Evolutionary conservation across 345 rosid species (phyloP), one percentile per base, ranked within the genome.

Genomic region (Schrenkiella parvula): DNA sequence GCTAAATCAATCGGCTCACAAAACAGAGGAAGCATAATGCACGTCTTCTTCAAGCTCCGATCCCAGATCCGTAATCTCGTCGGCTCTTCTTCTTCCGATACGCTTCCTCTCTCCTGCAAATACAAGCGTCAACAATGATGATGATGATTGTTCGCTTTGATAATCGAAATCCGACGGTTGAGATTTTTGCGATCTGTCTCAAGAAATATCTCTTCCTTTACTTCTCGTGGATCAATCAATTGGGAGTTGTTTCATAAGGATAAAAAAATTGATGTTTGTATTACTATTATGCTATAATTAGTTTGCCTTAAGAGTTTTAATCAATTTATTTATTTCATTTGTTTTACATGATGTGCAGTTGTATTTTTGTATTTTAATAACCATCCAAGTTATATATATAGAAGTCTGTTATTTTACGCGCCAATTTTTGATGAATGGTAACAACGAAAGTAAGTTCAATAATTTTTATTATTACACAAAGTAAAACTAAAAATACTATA

Each of bases 21-120:
- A 26, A 83, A 61, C 81, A 84, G 77, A 63, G 98, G 97, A 21
- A 93, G 95, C 82, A 80, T 88, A 95, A 81, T 83, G 64, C 97
- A 93, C 77, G 91, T 93, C 28, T 83, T 91, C 66, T 79, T 74
- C 73, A 91, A 93, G 78, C 68, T 85, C n/a, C 75, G 84, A 54
- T 80, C 82, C 43, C 91, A 89, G 85, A 56, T 89, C 28, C 81
- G 77, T 15, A 50, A 8, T 51, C 84, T 78, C 72, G 63, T 85
- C 11, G 48, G 80, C 21, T 51, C 92, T 79, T 87, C 92, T 79
- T 87, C 92, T 4, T 38, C 39, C 1, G 80, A 70, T 26, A 38
- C 76, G 31, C 80, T 77, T 70, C 80, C 80, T 54, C 79, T 76
- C 29, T 76, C 79, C 11, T 76, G 75, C 76, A 77, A 77, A 28